These are phyloP conservation scores for Gloeophyllum trabeum DNA, from an alignment of 768 basidiomycete species.

Conservation along the genomic window DNA sequence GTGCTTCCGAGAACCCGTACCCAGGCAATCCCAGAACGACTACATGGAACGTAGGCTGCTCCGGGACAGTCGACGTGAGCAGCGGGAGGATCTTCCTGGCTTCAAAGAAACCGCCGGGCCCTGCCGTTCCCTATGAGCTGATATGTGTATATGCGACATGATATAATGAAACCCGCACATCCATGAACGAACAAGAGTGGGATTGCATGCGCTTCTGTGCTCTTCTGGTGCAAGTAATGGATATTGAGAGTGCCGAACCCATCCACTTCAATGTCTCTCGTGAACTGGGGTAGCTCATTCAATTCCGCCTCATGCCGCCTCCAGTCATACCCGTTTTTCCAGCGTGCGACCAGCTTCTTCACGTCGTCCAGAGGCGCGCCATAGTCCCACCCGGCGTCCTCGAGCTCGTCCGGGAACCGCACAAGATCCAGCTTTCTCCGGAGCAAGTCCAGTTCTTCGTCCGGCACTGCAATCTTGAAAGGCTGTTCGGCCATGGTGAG, in stretches of 20 bases:
- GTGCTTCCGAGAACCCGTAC: conserved; percentile 50
- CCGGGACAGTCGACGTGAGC: conserved; percentile 26
- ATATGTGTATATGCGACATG: background rate
- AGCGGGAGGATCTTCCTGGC: conserved; percentile 45
- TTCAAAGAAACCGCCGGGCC: conserved; percentile 55
- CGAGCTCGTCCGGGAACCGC: conserved; percentile 15
- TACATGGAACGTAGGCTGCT: conserved; percentile 51
- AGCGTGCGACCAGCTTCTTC: conserved; percentile 32
- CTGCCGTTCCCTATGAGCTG: conserved; percentile 15
- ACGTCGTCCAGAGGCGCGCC: conserved; percentile 33
- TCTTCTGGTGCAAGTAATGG: conserved; percentile 49
- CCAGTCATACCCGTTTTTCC: conserved; percentile 50
- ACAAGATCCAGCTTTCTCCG: conserved; percentile 13
- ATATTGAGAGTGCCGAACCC: conserved; percentile 36
- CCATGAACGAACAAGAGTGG: conserved; percentile 54
- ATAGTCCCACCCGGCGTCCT: conserved; percentile 13
- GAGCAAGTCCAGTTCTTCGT: conserved; percentile 11
- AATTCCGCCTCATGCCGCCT: conserved; percentile 34
- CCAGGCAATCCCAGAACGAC: conserved; percentile 49
- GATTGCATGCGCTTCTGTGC: conserved; percentile 30
- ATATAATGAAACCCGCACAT: conserved; percentile 20
- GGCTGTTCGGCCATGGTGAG: conserved; percentile 9
- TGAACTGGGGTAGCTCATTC: conserved; percentile 48
- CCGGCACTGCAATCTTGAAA: conserved; percentile 13
- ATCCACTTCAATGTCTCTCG: conserved; percentile 34